Evolutionary conservation across 2,329 filamentous ascomycete genomes (phyloP).

Genomic region (Penicillium expansum): DNA sequence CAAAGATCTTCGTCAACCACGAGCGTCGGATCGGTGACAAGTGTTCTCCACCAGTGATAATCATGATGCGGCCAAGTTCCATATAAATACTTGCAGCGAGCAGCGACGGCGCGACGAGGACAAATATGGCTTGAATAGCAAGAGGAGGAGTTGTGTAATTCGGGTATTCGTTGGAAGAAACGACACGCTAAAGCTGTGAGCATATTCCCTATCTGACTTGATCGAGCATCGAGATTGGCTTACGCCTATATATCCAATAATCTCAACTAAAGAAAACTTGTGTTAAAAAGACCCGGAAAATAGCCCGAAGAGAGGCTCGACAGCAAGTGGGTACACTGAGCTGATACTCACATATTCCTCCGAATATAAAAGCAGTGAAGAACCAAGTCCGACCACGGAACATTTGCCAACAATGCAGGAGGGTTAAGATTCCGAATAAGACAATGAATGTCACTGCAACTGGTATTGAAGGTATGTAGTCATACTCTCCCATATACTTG

Average conservation of each 20-base stretch:
- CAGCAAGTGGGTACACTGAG: background rate
- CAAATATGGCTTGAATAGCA: constrained; percentile 27
- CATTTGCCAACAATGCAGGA: background rate
- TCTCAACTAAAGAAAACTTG: background rate
- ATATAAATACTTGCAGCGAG: constrained; percentile 35
- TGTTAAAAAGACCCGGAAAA: background rate
- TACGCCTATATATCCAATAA: background rate
- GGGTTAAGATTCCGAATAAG: background rate
- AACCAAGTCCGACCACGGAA: background rate
- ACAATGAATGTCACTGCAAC: background rate
- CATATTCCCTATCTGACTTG: background rate
- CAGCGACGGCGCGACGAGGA: constrained; percentile 32
- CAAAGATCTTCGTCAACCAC: constrained; percentile 33
- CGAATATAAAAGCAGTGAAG: background rate
- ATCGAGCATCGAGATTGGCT: background rate
- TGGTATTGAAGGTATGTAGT: background rate
- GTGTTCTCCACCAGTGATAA: constrained; percentile 18
- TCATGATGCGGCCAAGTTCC: constrained; percentile 29
- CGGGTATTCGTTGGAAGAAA: background rate
- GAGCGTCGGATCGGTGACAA: constrained; percentile 21
- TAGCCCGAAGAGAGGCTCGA: background rate
- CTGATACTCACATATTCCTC: background rate
- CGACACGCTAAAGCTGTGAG: background rate
- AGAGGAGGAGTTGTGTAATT: background rate
- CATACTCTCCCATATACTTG: background rate